phyloP scores from a whole-genome alignment of 2,329 filamentous ascomycete genomes.

The Hypoxylon sp. region DNA sequence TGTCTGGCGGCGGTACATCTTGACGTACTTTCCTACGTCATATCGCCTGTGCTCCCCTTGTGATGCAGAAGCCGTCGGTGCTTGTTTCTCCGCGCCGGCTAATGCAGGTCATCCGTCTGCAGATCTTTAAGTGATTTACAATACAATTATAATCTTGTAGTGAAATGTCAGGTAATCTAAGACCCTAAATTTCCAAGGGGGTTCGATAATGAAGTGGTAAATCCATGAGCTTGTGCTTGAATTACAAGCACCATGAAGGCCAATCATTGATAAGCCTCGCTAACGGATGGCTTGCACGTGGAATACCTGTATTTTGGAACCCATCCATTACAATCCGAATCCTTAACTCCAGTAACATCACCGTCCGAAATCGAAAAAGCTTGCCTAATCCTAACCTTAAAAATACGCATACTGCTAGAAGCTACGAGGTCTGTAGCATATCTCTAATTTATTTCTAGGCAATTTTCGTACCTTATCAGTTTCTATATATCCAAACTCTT shows the following conservation, averaged over 20 bases:
- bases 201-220: conserved; percentile 11
- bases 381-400: neutral
- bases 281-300: conserved; percentile 28
- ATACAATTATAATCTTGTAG: conserved; percentile 20
- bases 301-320: conserved; percentile 7
- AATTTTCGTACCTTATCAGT: neutral
- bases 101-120: conserved; percentile 38
- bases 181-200: conserved; percentile 7
- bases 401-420: neutral
- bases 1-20: conserved; percentile 31
- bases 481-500: neutral
- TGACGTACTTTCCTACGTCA: conserved; percentile 47
- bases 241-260: conserved; percentile 16
- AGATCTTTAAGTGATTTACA: conserved; percentile 31
- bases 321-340: neutral
- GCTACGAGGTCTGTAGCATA: neutral
- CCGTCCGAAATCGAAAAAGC: conserved; percentile 4
- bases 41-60: conserved; percentile 30
- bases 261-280: conserved; percentile 12
- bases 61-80: conserved; percentile 35
- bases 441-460: neutral
- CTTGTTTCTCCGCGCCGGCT: conserved; percentile 31
- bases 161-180: conserved; percentile 18
- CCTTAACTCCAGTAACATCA: neutral
- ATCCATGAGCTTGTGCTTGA: conserved; percentile 19